These are phyloP conservation scores for Candida boleticola DNA, from an alignment of 805 yeast genomes.

Conservation along the genomic window DNA sequence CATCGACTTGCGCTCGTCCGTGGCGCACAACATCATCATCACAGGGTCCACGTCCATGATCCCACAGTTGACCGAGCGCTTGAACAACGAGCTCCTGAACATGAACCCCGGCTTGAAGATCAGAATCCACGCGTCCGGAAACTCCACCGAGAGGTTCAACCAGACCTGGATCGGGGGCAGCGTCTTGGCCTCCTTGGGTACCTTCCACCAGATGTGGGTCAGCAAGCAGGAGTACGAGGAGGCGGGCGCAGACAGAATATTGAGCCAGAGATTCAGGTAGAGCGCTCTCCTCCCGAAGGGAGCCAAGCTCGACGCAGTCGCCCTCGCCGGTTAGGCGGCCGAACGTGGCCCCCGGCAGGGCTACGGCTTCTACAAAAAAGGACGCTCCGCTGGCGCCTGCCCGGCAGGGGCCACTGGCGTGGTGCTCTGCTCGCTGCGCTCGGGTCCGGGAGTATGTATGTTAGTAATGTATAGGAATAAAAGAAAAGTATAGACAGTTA, in stretches of 20 bases:
- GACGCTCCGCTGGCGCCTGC: no score
- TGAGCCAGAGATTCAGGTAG: constrained; percentile 78
- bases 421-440: no score
- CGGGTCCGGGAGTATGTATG: no score
- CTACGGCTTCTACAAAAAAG: no score
- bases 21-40: constrained; percentile 84
- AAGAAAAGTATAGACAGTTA: neutral
- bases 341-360: no score
- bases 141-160: constrained; percentile 69
- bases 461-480: neutral
- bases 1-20: constrained; percentile 77
- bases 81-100: constrained; percentile 65
- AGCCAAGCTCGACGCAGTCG: no score
- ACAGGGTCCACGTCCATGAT: constrained; percentile 82
- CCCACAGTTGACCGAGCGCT: constrained; percentile 77
- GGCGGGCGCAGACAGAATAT: constrained; percentile 77
- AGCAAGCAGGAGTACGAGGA: constrained; percentile 84
- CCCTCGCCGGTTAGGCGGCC: no score
- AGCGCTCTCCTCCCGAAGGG: no score
- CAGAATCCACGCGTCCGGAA: constrained; percentile 79
- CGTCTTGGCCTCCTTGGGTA: constrained; percentile 82
- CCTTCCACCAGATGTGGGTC: constrained; percentile 95
- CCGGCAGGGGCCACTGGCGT: no score
- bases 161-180: constrained; percentile 94
- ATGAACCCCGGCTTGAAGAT: constrained; percentile 83